Evolutionary conservation across 495 filamentous ascomycete genomes (phyloP).

Genomic region (Neurospora sp.): DNA sequence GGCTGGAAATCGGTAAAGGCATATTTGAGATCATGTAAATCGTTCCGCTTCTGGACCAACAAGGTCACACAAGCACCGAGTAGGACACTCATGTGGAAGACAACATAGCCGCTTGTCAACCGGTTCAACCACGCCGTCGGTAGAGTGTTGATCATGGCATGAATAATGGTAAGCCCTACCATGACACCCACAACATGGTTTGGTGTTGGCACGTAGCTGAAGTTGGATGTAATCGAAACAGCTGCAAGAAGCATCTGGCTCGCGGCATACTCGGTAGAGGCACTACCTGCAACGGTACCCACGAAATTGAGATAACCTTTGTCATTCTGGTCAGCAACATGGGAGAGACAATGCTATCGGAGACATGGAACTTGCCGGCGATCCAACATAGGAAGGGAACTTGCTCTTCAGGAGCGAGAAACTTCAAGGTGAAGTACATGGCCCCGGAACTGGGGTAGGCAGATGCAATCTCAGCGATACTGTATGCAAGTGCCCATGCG

Average conservation of each 20-base stretch:
- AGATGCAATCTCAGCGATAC: constrained; percentile 49
- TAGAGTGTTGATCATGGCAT: constrained; percentile 49
- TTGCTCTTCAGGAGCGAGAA: constrained; percentile 29
- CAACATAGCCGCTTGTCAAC: constrained; percentile 53
- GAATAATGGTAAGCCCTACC: constrained; percentile 46
- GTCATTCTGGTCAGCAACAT: background rate
- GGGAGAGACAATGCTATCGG: background rate
- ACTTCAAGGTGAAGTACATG: constrained; percentile 41
- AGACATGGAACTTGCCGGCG: constrained; percentile 13
- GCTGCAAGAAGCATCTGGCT: constrained; percentile 60
- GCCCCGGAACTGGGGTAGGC: constrained; percentile 49
- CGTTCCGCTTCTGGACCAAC: constrained; percentile 41
- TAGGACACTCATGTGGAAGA: constrained; percentile 54
- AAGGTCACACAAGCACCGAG: constrained; percentile 50
- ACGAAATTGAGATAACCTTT: constrained; percentile 59
- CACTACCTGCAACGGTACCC: constrained; percentile 54
- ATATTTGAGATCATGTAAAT: constrained; percentile 50
- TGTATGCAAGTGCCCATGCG: constrained; percentile 52
- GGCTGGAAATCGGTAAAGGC: constrained; percentile 55
- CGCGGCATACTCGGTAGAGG: constrained; percentile 57
- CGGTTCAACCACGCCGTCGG: constrained; percentile 55
- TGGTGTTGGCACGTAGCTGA: constrained; percentile 43
- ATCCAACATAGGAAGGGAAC: constrained; percentile 41
- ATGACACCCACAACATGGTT: constrained; percentile 49
- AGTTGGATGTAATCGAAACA: constrained; percentile 50